phyloP scores from a whole-genome alignment of 768 basidiomycete genomes.

The Coprinellus micaceus region DNA sequence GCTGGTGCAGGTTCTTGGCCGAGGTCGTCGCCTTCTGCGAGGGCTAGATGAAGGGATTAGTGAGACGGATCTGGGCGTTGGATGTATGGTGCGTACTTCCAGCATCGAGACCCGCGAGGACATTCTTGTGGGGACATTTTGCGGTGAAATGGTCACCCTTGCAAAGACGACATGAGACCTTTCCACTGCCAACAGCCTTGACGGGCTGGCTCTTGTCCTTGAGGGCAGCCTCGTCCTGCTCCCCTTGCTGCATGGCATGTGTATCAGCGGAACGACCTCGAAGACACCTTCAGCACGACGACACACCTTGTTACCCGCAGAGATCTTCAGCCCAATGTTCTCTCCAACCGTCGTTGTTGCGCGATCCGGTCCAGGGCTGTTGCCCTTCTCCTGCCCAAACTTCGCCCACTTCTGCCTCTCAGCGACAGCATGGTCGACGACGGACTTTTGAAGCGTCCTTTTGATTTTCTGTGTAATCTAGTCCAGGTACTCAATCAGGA shows the following conservation, averaged over 20 bases:
- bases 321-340: conserved; percentile 45
- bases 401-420: conserved; percentile 92
- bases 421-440: conserved; percentile 92
- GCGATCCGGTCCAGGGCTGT: conserved; percentile 82
- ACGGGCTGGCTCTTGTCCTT: conserved; percentile 68
- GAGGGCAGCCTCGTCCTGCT: conserved; percentile 17
- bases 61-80: background rate
- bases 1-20: conserved; percentile 29
- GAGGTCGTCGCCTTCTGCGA: conserved; percentile 38
- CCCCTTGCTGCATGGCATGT: background rate
- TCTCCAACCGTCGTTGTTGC: conserved; percentile 91
- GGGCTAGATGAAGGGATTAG: conserved; percentile 18
- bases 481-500: background rate
- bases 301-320: conserved; percentile 58
- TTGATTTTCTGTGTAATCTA: conserved; percentile 86
- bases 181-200: conserved; percentile 74
- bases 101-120: conserved; percentile 71
- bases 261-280: too few relatives aligned
- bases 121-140: conserved; percentile 97
- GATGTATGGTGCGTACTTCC: conserved; percentile 37
- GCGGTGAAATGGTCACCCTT: conserved; percentile 97
- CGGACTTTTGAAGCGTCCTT: conserved; percentile 81
- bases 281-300: too few relatives aligned
- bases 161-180: conserved; percentile 89
- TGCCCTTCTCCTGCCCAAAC: conserved; percentile 90